Percentiles rank a stretch among this genome's conserved stretches.
These are phyloP conservation scores for Saccharomyces hybrid DNA, from an alignment of 1,139 yeast species.

Conservation along the genomic window DNA sequence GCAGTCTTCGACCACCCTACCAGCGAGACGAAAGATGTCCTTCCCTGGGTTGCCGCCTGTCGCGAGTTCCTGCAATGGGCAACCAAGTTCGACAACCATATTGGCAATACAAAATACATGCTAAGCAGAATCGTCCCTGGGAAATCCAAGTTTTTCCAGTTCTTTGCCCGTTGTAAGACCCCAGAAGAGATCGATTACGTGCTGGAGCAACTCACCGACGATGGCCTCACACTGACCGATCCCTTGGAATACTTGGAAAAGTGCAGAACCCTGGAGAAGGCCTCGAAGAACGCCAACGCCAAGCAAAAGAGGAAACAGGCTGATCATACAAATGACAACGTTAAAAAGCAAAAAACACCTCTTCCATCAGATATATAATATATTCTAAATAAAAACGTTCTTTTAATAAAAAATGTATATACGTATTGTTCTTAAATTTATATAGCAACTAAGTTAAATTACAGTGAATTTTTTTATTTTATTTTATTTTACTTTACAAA, in stretches of 20 bases:
- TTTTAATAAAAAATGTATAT: no score
- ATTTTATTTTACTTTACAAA: neutral
- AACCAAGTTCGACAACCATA: constrained; percentile 48
- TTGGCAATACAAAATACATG: constrained; percentile 74
- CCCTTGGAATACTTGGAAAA: constrained; percentile 17
- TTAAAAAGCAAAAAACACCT: neutral
- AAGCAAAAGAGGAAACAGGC: constrained; percentile 12
- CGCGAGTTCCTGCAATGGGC: constrained; percentile 55
- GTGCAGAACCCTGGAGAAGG: constrained; percentile 19
- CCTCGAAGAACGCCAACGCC: neutral
- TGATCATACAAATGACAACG: constrained; percentile 2
- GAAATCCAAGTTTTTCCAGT: constrained; percentile 53
- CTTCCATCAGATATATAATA: neutral
- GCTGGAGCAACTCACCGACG: constrained; percentile 13
- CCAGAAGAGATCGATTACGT: constrained; percentile 41
- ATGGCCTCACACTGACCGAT: constrained; percentile 16
- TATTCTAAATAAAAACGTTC: neutral
- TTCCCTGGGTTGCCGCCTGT: constrained; percentile 49
- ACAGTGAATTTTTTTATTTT: neutral
- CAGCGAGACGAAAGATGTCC: constrained; percentile 34
- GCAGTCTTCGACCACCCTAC: constrained; percentile 46
- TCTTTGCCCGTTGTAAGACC: constrained; percentile 50
- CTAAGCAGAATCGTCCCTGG: constrained; percentile 76
- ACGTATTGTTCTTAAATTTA: neutral
- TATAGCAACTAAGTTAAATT: neutral